Base-by-base conservation (phyloP, 345 rosid genomes). In the Eucalyptus curtisii region DNA sequence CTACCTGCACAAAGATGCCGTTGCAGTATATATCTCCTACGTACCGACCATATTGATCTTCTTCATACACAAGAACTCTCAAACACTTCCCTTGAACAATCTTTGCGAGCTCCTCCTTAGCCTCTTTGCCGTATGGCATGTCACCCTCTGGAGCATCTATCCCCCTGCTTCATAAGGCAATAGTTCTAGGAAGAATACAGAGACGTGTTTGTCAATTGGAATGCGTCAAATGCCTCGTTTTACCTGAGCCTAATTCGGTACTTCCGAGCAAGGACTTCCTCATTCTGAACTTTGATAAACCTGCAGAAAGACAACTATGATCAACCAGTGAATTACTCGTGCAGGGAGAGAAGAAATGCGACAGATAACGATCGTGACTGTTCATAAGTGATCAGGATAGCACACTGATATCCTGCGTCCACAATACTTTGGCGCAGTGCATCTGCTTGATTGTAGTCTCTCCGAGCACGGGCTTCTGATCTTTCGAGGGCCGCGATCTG, bases 21-120 rank as follows among this genome's bases (percentile, higher is more conserved):
- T 96, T 93, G 91, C 96, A 94, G 79, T 97, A 94, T 37, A 96
- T 44, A 89, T 97, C 99, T 30, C 97, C 97, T 5, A 97, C 98
- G 7, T 79, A 45, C 47, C 99, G 97, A 7, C 94, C 94, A 79
- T 96, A 96, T 2, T 89, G 96, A 94, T 97, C 99, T 89, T 94
- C 90, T 3, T 85, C 91, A 37, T 94, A 96, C n/a, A 93, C 98
- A 11, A 95, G 88, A 71, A 96, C 92, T 86, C 93, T 95, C 92
- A 96, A 88, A 79, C 91, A 89, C 93, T 96, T 95, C 2, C 99
- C 97, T 89, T 95, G 90, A 82, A 97, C 95, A 88, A 96, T 90
- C 87, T 93, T 94, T 50, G 84, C 81, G 68, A 96, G 90, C 90
- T 94, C 98, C 49, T 95, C 92, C 37, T 94, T 93, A 8, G 99